Percentiles rank a stretch among this genome's conserved stretches.
These are phyloP conservation scores for Fusarium nygamai DNA, from an alignment of 2,329 filamentous ascomycete species.

Conservation along the genomic window DNA sequence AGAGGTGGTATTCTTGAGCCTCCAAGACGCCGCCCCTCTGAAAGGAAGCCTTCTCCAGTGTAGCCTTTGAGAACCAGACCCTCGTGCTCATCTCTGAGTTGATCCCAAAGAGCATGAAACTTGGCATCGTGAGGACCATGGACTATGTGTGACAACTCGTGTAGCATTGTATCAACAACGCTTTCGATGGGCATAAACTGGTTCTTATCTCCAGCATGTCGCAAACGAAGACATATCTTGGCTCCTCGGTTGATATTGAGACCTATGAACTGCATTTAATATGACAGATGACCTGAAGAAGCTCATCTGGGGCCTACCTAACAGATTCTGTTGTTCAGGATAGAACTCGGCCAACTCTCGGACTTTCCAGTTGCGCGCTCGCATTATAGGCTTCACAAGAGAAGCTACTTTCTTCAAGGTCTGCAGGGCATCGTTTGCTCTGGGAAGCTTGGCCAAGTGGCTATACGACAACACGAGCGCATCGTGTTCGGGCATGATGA, in stretches of 20 bases:
- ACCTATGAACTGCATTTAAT: conserved; percentile 53
- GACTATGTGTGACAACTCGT: conserved; percentile 91
- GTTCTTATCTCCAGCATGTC: conserved; percentile 76
- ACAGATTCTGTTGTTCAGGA: conserved; percentile 75
- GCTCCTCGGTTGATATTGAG: conserved; percentile 81
- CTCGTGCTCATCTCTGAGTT: conserved; percentile 86
- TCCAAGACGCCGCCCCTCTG: conserved; percentile 78
- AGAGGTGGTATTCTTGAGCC: conserved; percentile 71
- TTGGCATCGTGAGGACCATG: conserved; percentile 83
- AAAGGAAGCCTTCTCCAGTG: conserved; percentile 88
- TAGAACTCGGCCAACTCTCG: conserved; percentile 85
- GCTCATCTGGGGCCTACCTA: conserved; percentile 69
- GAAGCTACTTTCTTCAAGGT: conserved; percentile 84
- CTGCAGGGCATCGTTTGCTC: conserved; percentile 61
- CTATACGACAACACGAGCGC: conserved; percentile 59
- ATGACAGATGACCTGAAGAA: background rate
- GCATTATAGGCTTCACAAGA: conserved; percentile 94
- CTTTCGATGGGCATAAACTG: conserved; percentile 85
- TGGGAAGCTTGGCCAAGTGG: conserved; percentile 58
- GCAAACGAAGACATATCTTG: conserved; percentile 84
- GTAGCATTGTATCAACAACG: conserved; percentile 89
- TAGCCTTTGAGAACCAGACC: conserved; percentile 82
- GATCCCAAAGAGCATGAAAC: conserved; percentile 89
- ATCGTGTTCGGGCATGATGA: conserved; percentile 48
- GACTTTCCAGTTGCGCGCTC: conserved; percentile 83